Evolutionary conservation across 306 rosid genomes (phyloP), one percentile per base, ranked within the genome.

Genomic region (Castanea crenata): DNA sequence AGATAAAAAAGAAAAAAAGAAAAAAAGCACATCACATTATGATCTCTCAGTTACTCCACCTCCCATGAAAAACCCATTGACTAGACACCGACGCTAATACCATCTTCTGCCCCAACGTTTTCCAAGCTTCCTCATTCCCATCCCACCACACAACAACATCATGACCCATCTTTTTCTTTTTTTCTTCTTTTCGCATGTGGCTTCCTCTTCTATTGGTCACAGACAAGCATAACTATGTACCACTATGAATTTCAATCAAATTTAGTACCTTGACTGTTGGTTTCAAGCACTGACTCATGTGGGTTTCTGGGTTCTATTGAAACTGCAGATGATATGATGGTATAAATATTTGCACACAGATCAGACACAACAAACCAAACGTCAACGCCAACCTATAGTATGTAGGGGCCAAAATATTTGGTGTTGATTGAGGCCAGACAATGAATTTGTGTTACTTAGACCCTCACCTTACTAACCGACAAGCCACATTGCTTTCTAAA

Each of bases 121-220:
- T 64, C 86, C 81, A 82, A 90, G 46, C 46, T 38, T 38, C 46
- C 46, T 38, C 46, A 38, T 38, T 38, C 46, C 46, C 8, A 38
- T 38, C 96, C 97, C 97, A 92, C 97, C 98, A 90, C 83, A 92
- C 86, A 83, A 92, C 97, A 85, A 94, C 96, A 70, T 94, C 98
- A 62, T 89, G 46, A 0, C 98, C 96, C 77, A 92, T 23, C 31
- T 90, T 92, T 74, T 58, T 38, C 11, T 2, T 38, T 7, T 38
- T 38, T 38, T 38, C 0, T 38, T 38, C 11, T 89, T 87, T 92
- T 88, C 1, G 74, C 98, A 74, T 85, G 98, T 5, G 98, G 97
- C 5, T 55, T 79, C 73, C 92, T 89, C 89, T 89, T 90, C 82
- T 92, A 93, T 5, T 90, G 90, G 76, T 92, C 95, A 56, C 95